phyloP scores from a whole-genome alignment of 176 grass and related monocot genomes.

The Juncus effusus region DNA sequence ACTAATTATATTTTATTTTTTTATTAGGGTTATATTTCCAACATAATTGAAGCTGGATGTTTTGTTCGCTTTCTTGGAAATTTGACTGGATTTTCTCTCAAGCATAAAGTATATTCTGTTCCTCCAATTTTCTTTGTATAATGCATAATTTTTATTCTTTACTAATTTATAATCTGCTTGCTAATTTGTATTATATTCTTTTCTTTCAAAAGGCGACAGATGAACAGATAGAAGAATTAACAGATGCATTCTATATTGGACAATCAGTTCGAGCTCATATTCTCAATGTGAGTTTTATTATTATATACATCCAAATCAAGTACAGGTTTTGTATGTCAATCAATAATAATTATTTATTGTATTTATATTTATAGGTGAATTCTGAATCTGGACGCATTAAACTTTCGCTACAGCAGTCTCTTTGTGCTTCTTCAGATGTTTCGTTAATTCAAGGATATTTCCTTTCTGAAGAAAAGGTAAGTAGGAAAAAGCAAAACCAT shows the following conservation, averaged over 20 bases:
- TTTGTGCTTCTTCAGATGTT: conserved; percentile 66
- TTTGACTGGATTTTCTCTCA: conserved; percentile 88
- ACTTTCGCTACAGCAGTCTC: conserved; percentile 74
- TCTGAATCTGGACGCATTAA: conserved; percentile 71
- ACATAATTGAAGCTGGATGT: conserved; percentile 91
- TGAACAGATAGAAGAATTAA: conserved; percentile 52
- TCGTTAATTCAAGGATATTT: conserved; percentile 89
- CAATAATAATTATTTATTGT: conserved; percentile 9
- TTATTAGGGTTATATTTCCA: conserved; percentile 84
- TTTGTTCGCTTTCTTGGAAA: conserved; percentile 94
- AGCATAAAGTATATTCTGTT: conserved; percentile 71
- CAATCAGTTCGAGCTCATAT: conserved; percentile 82
- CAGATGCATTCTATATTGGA: conserved; percentile 67
- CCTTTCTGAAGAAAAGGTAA: conserved; percentile 78
- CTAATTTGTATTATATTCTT: conserved; percentile 33
- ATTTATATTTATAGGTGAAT: conserved; percentile 47
- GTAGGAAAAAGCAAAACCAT: not conserved
- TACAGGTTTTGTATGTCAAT: conserved; percentile 14
- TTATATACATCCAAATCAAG: conserved; percentile 6
- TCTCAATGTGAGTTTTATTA: conserved; percentile 52
- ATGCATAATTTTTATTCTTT: conserved; percentile 9
- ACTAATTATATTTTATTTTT: conserved; percentile 27
- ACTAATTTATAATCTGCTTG: not conserved
- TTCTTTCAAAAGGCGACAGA: conserved; percentile 66
- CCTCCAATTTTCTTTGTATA: conserved; percentile 7